phyloP scores from a whole-genome alignment of 495 filamentous ascomycete genomes.

The Lasiosphaeria hispida region DNA sequence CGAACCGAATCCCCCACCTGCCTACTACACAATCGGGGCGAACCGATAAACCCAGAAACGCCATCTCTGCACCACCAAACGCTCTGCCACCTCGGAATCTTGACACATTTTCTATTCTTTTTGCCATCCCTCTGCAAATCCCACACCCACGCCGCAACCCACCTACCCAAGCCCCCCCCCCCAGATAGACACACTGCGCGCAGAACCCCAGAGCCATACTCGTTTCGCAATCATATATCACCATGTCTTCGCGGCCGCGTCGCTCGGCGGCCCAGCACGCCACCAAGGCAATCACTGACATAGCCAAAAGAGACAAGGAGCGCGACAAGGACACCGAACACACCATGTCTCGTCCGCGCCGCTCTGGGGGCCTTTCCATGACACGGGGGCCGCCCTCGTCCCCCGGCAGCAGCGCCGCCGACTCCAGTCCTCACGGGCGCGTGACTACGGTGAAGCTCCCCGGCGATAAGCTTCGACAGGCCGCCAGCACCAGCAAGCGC shows the following conservation, averaged over 20 bases:
- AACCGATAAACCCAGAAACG: too few relatives aligned
- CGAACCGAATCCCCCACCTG: neutral
- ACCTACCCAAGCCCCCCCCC: neutral
- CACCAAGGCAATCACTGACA: slow-evolving; percentile 49
- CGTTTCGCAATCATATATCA: neutral
- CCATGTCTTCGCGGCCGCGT: slow-evolving; percentile 44
- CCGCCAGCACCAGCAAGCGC: slow-evolving; percentile 50
- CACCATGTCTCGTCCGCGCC: slow-evolving; percentile 50
- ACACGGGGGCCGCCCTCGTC: slow-evolving; percentile 56
- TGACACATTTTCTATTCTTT: neutral
- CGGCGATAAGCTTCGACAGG: slow-evolving; percentile 76
- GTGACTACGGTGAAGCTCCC: slow-evolving; percentile 78
- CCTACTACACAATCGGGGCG: neutral
- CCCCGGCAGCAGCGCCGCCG: slow-evolving; percentile 39
- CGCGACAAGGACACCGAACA: slow-evolving; percentile 46
- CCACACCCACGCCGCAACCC: neutral
- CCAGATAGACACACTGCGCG: too few relatives aligned
- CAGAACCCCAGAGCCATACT: neutral
- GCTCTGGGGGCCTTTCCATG: slow-evolving; percentile 51
- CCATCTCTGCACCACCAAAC: neutral
- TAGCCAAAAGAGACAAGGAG: slow-evolving; percentile 49
- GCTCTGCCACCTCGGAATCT: slow-evolving; percentile 1
- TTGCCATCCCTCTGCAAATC: neutral
- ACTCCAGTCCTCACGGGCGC: slow-evolving; percentile 61
- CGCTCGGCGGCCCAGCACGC: slow-evolving; percentile 50